Conservation (phyloP, 345 rosid genomes). For the Populus simonii region DNA sequence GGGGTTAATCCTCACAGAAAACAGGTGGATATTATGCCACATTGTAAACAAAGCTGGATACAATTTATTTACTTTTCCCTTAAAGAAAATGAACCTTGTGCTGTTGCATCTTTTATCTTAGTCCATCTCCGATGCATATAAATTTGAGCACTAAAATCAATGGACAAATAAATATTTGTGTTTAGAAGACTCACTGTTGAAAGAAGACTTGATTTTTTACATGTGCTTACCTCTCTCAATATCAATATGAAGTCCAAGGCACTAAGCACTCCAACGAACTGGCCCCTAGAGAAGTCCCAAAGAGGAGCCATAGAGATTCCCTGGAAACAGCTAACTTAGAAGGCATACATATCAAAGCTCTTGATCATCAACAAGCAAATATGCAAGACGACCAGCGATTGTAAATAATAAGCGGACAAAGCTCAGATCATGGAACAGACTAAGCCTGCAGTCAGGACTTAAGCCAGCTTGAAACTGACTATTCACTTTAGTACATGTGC, state of each 20-base stretch:
- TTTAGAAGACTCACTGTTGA: constrained; percentile 4
- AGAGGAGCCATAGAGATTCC: constrained; percentile 37
- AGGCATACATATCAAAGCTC: constrained; percentile 24
- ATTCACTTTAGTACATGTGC: neutral
- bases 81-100: neutral
- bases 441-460: neutral
- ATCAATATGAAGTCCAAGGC: constrained; percentile 33
- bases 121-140: neutral
- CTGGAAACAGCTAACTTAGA: constrained; percentile 35
- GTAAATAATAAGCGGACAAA: constrained; percentile 2
- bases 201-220: neutral
- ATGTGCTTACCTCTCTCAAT: constrained; percentile 28
- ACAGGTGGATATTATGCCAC: neutral
- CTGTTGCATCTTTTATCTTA: neutral
- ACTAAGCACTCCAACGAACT: constrained; percentile 35
- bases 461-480: neutral
- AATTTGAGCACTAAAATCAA: neutral
- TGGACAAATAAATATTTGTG: neutral
- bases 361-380: constrained; percentile 21
- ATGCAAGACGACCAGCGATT: constrained; percentile 8
- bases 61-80: neutral
- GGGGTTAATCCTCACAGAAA: neutral
- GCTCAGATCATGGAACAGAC: neutral
- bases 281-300: constrained; percentile 29
- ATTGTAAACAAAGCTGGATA: neutral